Percentiles rank a stretch among this genome's conserved stretches.
Conservation (phyloP, 2,329 filamentous ascomycete species). For the Aureobasidium vineae region DNA sequence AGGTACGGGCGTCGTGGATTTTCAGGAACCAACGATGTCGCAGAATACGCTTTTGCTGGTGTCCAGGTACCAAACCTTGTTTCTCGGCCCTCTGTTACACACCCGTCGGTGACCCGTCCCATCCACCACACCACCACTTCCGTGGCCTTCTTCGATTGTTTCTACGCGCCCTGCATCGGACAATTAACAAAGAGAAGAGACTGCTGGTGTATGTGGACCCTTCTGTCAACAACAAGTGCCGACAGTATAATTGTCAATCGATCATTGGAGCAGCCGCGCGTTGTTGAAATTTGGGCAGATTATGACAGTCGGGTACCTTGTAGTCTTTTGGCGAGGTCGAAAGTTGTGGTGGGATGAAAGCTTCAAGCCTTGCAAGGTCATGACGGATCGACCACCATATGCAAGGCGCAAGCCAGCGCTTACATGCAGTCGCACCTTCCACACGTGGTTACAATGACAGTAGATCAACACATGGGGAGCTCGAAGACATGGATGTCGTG, state of each 20-base stretch:
- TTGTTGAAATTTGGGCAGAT: constrained; percentile 11
- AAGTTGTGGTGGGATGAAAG: constrained; percentile 1
- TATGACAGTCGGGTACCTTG: constrained; percentile 12
- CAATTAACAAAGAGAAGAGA: background rate
- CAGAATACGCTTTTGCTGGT: background rate
- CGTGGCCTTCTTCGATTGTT: constrained; percentile 7
- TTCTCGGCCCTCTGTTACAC: background rate
- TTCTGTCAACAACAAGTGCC: background rate
- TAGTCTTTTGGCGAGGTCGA: background rate
- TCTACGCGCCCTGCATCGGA: constrained; percentile 17
- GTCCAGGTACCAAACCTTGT: constrained; percentile 25
- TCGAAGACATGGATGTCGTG: background rate
- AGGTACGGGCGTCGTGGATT: constrained; percentile 18
- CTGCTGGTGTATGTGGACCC: constrained; percentile 19
- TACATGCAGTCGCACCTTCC: constrained; percentile 23
- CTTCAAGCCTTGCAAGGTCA: constrained; percentile 5
- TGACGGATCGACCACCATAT: constrained; percentile 3
- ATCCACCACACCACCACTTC: constrained; percentile 4
- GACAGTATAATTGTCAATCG: background rate
- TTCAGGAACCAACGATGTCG: constrained; percentile 25
- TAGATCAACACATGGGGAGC: background rate
- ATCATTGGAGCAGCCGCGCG: constrained; percentile 1
- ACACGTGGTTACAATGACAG: constrained; percentile 17
- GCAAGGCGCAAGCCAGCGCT: constrained; percentile 18
- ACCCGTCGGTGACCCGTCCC: background rate